phyloP scores from a whole-genome alignment of 257 asterid species.

The Mentha longifolia region DNA sequence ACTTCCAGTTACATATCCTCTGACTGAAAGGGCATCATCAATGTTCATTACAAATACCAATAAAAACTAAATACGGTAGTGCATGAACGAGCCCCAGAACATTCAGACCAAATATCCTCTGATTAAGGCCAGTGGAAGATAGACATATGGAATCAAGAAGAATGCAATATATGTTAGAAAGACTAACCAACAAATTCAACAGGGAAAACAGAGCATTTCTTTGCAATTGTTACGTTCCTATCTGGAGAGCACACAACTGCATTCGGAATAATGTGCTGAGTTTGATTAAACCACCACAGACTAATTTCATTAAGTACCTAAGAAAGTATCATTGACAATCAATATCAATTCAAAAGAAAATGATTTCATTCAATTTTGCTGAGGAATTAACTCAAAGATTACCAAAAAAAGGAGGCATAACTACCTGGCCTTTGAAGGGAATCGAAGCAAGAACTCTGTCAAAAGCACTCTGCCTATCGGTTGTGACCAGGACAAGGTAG shows the following conservation, averaged over 20 bases:
- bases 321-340: slow-evolving; percentile 14
- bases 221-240: slow-evolving; percentile 89
- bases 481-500: slow-evolving; percentile 82
- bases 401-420: not conserved
- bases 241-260: slow-evolving; percentile 86
- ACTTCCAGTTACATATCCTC: slow-evolving; percentile 97
- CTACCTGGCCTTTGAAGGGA: slow-evolving; percentile 96
- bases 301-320: slow-evolving; percentile 96
- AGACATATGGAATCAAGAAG: slow-evolving; percentile 3
- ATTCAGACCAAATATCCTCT: slow-evolving; percentile 10
- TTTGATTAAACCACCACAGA: slow-evolving; percentile 88
- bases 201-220: slow-evolving; percentile 91
- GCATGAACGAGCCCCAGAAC: not conserved
- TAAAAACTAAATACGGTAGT: not conserved
- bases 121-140: not conserved
- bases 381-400: not conserved
- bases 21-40: slow-evolving; percentile 48
- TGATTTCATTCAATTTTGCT: not conserved
- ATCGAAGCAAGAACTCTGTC: slow-evolving; percentile 94
- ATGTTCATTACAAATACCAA: slow-evolving; percentile 23
- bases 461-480: slow-evolving; percentile 95
- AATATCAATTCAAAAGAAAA: slow-evolving; percentile 9
- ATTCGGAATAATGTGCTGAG: slow-evolving; percentile 83
- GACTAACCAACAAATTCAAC: slow-evolving; percentile 96
- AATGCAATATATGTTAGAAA: slow-evolving; percentile 10